These are phyloP conservation scores for Camptophora hylomeconis DNA, from an alignment of 2,329 filamentous ascomycete genomes.

Conservation along the genomic window DNA sequence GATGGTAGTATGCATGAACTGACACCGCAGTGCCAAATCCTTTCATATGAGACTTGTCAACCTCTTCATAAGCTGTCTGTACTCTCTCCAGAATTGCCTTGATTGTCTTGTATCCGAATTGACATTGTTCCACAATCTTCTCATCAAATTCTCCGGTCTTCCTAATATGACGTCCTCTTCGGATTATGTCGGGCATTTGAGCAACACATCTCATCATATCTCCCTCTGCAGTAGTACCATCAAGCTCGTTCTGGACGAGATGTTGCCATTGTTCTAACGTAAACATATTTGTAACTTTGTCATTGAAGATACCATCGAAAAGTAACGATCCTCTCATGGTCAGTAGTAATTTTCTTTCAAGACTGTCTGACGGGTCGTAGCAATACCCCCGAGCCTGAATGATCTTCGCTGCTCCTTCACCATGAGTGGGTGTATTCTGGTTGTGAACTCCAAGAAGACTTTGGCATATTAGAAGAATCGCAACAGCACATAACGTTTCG, in stretches of 20 bases:
- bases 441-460: constrained; percentile 5
- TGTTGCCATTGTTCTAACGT: constrained; percentile 22
- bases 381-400: constrained; percentile 22
- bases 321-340: constrained; percentile 25
- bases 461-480: constrained; percentile 24
- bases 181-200: constrained; percentile 20
- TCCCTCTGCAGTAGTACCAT: constrained; percentile 18
- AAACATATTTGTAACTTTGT: constrained; percentile 22
- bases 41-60: too few species aligned
- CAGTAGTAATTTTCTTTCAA: constrained; percentile 23
- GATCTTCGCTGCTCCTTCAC: constrained; percentile 17
- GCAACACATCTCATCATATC: constrained; percentile 22
- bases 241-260: constrained; percentile 21
- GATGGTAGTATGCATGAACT: constrained; percentile 19
- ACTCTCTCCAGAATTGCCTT: too few species aligned
- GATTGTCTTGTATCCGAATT: too few species aligned
- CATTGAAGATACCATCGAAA: constrained; percentile 25
- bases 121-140: too few species aligned
- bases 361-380: constrained; percentile 21
- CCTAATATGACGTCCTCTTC: constrained; percentile 13
- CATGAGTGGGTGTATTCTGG: constrained; percentile 3
- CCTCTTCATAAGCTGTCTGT: too few species aligned
- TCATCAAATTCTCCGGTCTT: too few species aligned
- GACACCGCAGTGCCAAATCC: constrained; percentile 10
- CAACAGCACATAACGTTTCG: constrained; percentile 26